Evolutionary conservation across 495 filamentous ascomycete genomes (phyloP).

Genomic region (Immersiella caudata): DNA sequence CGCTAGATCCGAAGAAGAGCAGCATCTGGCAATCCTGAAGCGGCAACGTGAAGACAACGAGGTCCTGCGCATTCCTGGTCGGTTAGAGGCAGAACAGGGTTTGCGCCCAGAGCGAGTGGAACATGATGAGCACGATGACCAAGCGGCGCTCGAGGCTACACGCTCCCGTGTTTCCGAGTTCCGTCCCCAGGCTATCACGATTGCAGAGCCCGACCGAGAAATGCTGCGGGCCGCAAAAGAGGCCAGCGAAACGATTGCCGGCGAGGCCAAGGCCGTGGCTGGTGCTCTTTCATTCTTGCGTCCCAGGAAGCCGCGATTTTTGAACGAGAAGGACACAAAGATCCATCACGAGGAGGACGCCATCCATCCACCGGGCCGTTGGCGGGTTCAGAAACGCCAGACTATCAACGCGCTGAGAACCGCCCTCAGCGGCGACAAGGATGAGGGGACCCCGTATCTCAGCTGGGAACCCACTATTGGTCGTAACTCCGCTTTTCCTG

Average conservation of each 20-base stretch:
- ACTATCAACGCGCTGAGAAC: constrained; percentile 37
- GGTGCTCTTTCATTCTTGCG: constrained; percentile 40
- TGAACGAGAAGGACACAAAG: constrained; percentile 24
- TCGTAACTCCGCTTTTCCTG: constrained; percentile 87
- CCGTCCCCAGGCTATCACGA: constrained; percentile 62
- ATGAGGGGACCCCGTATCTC: constrained; percentile 75
- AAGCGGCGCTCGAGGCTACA: constrained; percentile 31
- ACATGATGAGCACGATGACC: constrained; percentile 45
- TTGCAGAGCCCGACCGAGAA: constrained; percentile 60
- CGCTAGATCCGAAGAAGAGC: constrained; percentile 63
- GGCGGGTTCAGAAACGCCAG: constrained; percentile 25
- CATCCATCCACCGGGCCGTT: constrained; percentile 4
- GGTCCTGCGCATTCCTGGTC: constrained; percentile 81
- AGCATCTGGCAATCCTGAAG: constrained; percentile 81
- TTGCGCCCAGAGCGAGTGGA: constrained; percentile 65
- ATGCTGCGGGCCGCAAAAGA: constrained; percentile 28
- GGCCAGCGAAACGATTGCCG: constrained; percentile 24
- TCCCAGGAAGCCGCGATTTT: constrained; percentile 37
- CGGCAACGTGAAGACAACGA: constrained; percentile 73
- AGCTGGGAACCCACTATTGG: constrained; percentile 92
- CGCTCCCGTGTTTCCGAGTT: constrained; percentile 31
- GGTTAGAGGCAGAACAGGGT: constrained; percentile 81
- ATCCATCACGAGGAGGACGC: constrained; percentile 28
- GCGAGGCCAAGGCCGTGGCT: constrained; percentile 40
- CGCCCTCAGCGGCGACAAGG: constrained; percentile 49